Evolutionary conservation across 1,284 basidiomycete species (phyloP).

Genomic region (Austroboletus niveus): DNA sequence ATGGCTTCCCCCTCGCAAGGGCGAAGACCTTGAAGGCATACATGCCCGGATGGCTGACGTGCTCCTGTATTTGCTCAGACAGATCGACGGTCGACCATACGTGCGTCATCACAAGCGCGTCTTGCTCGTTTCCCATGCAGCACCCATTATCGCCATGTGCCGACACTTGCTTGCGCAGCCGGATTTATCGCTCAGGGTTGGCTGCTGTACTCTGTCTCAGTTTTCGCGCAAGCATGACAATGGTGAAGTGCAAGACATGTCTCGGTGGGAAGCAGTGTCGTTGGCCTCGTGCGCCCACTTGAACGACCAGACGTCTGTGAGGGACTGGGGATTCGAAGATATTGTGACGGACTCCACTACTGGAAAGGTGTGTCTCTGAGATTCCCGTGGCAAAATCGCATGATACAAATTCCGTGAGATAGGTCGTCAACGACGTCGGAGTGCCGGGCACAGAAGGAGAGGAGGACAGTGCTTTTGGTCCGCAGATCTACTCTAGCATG

Average conservation of each 20-base stretch:
- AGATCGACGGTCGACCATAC: slow-evolving; percentile 45
- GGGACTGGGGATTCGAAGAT: slow-evolving; percentile 83
- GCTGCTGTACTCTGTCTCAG: slow-evolving; percentile 68
- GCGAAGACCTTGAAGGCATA: slow-evolving; percentile 64
- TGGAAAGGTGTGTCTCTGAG: slow-evolving; percentile 40
- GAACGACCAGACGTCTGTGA: slow-evolving; percentile 50
- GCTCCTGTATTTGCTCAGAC: slow-evolving; percentile 50
- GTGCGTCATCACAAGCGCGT: slow-evolving; percentile 46
- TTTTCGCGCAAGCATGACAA: slow-evolving; percentile 34
- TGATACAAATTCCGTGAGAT: background rate
- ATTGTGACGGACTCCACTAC: slow-evolving; percentile 45
- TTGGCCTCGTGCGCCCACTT: slow-evolving; percentile 61
- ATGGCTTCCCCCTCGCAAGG: slow-evolving; percentile 68
- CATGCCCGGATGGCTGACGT: slow-evolving; percentile 61
- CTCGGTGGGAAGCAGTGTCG: slow-evolving; percentile 39
- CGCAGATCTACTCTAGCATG: slow-evolving; percentile 44
- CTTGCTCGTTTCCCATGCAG: slow-evolving; percentile 77
- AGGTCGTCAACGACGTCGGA: slow-evolving; percentile 58
- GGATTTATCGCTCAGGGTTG: slow-evolving; percentile 53
- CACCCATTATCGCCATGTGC: slow-evolving; percentile 71
- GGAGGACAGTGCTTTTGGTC: slow-evolving; percentile 52
- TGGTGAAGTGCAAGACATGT: slow-evolving; percentile 37
- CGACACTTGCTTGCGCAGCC: slow-evolving; percentile 57
- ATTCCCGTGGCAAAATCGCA: background rate
- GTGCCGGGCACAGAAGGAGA: slow-evolving; percentile 61